A percentile compares a stretch with the other conserved stretches of the same genome.
Conservation (phyloP, 768 basidiomycete genomes). For the Tylopilus plumbeoviolaceoides region DNA sequence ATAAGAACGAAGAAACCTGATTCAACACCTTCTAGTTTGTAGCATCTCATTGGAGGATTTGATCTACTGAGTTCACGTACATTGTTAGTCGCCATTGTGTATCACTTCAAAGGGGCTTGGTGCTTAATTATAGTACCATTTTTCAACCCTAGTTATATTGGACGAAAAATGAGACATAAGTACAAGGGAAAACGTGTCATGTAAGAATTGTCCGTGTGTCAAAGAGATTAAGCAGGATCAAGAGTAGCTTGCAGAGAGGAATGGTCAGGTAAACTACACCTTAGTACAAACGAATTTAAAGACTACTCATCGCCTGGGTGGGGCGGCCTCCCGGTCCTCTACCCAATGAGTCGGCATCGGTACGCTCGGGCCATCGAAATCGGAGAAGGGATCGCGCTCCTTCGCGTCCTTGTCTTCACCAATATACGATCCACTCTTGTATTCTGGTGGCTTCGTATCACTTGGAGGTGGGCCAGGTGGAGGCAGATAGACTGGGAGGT, state of each 20-base stretch:
- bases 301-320: neutral
- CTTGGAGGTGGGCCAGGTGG: slow-evolving; percentile 49
- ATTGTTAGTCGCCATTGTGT: too few species aligned
- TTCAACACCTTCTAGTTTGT: neutral
- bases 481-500: slow-evolving; percentile 40
- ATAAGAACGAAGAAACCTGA: neutral
- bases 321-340: slow-evolving; percentile 41
- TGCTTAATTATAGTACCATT: too few species aligned
- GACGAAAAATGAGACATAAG: too few species aligned
- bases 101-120: too few species aligned
- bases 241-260: too few species aligned
- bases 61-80: too few species aligned
- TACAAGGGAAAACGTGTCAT: neutral
- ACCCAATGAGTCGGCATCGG: slow-evolving; percentile 33
- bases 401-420: slow-evolving; percentile 29
- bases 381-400: slow-evolving; percentile 54
- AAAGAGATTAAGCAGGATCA: neutral
- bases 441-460: slow-evolving; percentile 49
- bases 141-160: too few species aligned
- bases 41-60: neutral
- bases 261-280: too few species aligned
- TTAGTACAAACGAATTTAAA: neutral
- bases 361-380: slow-evolving; percentile 39
- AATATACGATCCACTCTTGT: slow-evolving; percentile 36
- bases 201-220: neutral